Conservation (phyloP, 2,329 filamentous ascomycete species). For the Penicillium sp. region DNA sequence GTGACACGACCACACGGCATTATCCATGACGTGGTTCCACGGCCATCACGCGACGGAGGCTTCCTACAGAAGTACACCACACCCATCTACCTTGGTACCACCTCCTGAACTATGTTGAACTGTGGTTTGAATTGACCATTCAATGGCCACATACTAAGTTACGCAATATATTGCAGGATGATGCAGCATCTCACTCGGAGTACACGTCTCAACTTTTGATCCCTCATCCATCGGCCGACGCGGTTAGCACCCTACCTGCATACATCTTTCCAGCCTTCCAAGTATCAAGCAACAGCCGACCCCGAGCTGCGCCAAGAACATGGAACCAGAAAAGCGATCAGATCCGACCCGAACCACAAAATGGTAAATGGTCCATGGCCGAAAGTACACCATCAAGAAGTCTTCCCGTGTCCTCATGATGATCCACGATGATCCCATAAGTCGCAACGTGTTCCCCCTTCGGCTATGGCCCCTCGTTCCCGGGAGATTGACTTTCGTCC, state of each 20-base stretch:
- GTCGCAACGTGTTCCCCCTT: slow-evolving; percentile 15
- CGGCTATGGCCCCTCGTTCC: neutral
- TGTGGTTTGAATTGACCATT: neutral
- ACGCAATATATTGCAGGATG: slow-evolving; percentile 11
- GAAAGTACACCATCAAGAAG: neutral
- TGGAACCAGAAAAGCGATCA: neutral
- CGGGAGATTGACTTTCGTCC: neutral
- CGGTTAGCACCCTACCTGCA: slow-evolving; percentile 3
- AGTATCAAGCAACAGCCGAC: neutral
- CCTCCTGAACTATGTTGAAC: neutral
- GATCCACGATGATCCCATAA: slow-evolving; percentile 6
- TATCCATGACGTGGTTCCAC: slow-evolving; percentile 8
- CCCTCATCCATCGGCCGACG: slow-evolving; percentile 14
- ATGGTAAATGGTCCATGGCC: neutral
- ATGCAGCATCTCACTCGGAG: neutral
- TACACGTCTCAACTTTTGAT: slow-evolving; percentile 17
- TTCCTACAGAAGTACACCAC: neutral
- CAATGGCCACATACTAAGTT: slow-evolving; percentile 7
- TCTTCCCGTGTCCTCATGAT: neutral
- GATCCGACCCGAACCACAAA: neutral
- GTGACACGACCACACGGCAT: neutral
- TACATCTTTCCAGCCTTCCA: neutral
- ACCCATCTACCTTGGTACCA: neutral
- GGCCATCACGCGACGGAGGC: slow-evolving; percentile 12
- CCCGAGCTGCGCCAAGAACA: neutral